Conservation (phyloP, 345 rosid species). For the Melaleuca quinquenervia region DNA sequence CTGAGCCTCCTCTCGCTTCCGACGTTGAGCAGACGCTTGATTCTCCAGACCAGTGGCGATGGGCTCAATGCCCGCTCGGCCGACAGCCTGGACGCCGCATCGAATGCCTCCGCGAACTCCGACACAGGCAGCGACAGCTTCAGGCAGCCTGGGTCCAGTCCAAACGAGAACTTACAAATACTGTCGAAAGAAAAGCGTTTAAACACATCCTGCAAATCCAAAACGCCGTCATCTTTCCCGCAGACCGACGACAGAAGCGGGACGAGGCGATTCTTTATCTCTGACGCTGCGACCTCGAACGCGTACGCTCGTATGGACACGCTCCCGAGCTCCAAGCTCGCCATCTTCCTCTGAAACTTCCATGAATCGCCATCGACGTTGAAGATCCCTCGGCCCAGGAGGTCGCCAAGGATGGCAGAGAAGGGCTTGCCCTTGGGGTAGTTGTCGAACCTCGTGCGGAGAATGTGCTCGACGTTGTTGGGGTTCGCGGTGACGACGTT, state of each 20-base stretch:
- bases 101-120: constrained; percentile 50
- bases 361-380: constrained; percentile 59
- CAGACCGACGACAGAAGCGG: constrained; percentile 28
- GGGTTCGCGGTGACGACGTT: constrained; percentile 45
- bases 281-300: constrained; percentile 24
- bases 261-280: constrained; percentile 27
- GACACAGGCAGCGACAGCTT: constrained; percentile 30
- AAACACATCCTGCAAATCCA: constrained; percentile 57
- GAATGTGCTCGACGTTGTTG: constrained; percentile 49
- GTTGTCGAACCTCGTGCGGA: constrained; percentile 47
- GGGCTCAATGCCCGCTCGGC: constrained; percentile 41
- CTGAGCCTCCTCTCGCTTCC: constrained; percentile 53
- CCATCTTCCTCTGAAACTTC: constrained; percentile 59
- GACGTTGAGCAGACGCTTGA: constrained; percentile 33
- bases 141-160: constrained; percentile 52
- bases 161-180: constrained; percentile 51
- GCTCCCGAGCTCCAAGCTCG: constrained; percentile 53
- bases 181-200: constrained; percentile 55
- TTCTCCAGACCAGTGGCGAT: constrained; percentile 40
- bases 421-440: constrained; percentile 67
- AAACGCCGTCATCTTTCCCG: constrained; percentile 8
- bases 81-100: constrained; percentile 35
- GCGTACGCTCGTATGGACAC: constrained; percentile 31
- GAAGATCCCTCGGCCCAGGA: constrained; percentile 60
- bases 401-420: constrained; percentile 46